phyloP scores from a whole-genome alignment of 2,329 filamentous ascomycete species.

The Sporothrix luriei region DNA sequence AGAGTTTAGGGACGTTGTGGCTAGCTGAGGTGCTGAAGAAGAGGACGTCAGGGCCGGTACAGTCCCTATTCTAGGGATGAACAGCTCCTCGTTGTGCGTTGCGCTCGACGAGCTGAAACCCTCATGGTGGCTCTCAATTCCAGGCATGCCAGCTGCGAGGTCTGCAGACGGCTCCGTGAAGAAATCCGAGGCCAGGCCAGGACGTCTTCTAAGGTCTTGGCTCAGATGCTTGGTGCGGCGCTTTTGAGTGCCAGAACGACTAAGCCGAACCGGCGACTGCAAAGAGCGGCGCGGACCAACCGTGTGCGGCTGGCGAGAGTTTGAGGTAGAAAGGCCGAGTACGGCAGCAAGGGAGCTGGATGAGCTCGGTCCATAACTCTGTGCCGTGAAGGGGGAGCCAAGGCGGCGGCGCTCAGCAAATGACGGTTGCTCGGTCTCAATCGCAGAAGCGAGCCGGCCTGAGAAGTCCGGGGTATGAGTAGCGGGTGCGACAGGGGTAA shows the following conservation, averaged over 20 bases:
- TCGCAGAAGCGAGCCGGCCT: slow-evolving; percentile 28
- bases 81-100: slow-evolving; percentile 45
- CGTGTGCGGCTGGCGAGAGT: slow-evolving; percentile 51
- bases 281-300: slow-evolving; percentile 54
- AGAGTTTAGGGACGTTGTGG: slow-evolving; percentile 5
- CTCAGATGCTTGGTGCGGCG: slow-evolving; percentile 53
- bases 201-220: slow-evolving; percentile 57
- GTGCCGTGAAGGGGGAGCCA: slow-evolving; percentile 59
- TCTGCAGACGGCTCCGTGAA: slow-evolving; percentile 51
- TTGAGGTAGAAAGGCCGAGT: slow-evolving; percentile 44
- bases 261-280: slow-evolving; percentile 58
- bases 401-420: slow-evolving; percentile 47
- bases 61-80: slow-evolving; percentile 42
- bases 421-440: slow-evolving; percentile 38
- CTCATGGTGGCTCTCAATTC: slow-evolving; percentile 34
- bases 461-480: slow-evolving; percentile 21
- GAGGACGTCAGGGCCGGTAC: slow-evolving; percentile 36
- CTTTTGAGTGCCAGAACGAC: slow-evolving; percentile 59
- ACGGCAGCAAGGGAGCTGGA: slow-evolving; percentile 52
- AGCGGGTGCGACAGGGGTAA: neutral
- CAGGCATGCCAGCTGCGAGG: slow-evolving; percentile 9
- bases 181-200: slow-evolving; percentile 58
- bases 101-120: slow-evolving; percentile 45
- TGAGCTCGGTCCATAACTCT: slow-evolving; percentile 65
- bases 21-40: slow-evolving; percentile 39